Conservation (phyloP, 345 rosid species). For the Arabis hirsuta region DNA sequence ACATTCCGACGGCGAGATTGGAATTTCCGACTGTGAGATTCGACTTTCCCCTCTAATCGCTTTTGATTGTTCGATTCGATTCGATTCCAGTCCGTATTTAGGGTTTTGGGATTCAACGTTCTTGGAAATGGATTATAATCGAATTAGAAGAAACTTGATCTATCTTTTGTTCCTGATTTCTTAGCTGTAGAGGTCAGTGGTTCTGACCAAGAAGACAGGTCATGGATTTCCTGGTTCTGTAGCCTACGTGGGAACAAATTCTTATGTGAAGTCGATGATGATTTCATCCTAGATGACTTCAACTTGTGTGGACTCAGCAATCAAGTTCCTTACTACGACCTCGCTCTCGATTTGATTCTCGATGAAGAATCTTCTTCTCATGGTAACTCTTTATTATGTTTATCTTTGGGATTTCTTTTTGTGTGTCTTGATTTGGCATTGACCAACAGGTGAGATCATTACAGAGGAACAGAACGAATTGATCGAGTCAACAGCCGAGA, state of each 20-base stretch:
- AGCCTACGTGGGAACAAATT: constrained; percentile 80
- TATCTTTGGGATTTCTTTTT: not conserved
- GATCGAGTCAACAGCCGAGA: constrained; percentile 88
- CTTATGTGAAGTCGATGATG: constrained; percentile 87
- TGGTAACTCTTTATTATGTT: constrained; percentile 12
- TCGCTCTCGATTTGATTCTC: constrained; percentile 90
- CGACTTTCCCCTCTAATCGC: not conserved
- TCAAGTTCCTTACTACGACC: constrained; percentile 89
- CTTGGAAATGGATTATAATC: too few species aligned
- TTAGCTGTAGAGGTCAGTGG: constrained; percentile 69
- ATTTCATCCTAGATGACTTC: constrained; percentile 86
- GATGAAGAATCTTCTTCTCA: constrained; percentile 69
- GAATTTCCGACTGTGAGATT: constrained; percentile 50
- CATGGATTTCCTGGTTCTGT: constrained; percentile 95
- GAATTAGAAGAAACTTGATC: too few species aligned
- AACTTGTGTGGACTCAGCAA: constrained; percentile 85
- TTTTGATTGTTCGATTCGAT: not conserved
- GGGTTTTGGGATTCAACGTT: constrained; percentile 20
- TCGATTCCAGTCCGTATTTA: not conserved
- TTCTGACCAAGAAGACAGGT: constrained; percentile 81
- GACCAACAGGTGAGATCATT: constrained; percentile 64
- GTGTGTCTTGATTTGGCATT: constrained; percentile 22
- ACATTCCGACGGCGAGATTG: constrained; percentile 59
- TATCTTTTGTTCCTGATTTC: too few species aligned
- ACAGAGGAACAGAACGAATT: constrained; percentile 85